Percentiles rank a stretch among this genome's conserved stretches.
Evolutionary conservation across 352 stramenopile genomes (phyloP).

Genomic region (Globisporangium middletonii): DNA sequence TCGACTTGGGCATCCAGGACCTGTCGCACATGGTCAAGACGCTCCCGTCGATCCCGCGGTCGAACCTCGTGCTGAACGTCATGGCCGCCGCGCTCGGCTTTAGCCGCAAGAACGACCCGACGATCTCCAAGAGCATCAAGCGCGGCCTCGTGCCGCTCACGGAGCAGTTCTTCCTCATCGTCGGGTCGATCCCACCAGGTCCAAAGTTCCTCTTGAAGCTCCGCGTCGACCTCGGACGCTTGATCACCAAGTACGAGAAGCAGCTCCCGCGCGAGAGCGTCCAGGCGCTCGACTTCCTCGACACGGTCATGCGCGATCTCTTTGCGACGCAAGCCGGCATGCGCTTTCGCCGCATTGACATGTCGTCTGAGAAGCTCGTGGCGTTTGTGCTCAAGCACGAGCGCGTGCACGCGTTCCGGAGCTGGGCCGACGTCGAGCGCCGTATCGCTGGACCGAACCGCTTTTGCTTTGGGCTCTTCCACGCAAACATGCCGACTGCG

Average conservation of each 20-base stretch:
- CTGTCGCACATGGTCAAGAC: conserved; percentile 79
- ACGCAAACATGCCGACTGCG: conserved; percentile 64
- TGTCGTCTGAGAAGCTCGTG: conserved; percentile 60
- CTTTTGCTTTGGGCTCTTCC: conserved; percentile 81
- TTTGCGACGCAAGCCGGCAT: conserved; percentile 81
- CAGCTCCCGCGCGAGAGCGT: conserved; percentile 41
- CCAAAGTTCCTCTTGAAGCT: conserved; percentile 72
- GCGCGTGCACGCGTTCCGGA: conserved; percentile 64
- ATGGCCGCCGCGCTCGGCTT: conserved; percentile 71
- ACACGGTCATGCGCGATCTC: conserved; percentile 78
- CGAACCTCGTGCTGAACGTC: conserved; percentile 78
- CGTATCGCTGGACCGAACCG: conserved; percentile 59
- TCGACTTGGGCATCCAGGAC: conserved; percentile 75
- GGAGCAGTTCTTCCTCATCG: conserved; percentile 75
- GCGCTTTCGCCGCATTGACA: conserved; percentile 72
- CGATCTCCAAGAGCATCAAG: conserved; percentile 83
- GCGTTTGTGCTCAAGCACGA: conserved; percentile 73
- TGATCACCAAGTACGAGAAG: conserved; percentile 46
- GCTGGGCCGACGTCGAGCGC: conserved; percentile 58
- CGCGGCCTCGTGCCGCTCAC: conserved; percentile 71
- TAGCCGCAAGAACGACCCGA: conserved; percentile 74
- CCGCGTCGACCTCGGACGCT: conserved; percentile 48
- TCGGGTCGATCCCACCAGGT: conserved; percentile 61
- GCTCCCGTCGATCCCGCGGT: conserved; percentile 65
- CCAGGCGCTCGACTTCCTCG: conserved; percentile 67